Percentiles rank a stretch among this genome's conserved stretches.
Conservation (phyloP, 75 land plant species). For the Pinus taeda region DNA sequence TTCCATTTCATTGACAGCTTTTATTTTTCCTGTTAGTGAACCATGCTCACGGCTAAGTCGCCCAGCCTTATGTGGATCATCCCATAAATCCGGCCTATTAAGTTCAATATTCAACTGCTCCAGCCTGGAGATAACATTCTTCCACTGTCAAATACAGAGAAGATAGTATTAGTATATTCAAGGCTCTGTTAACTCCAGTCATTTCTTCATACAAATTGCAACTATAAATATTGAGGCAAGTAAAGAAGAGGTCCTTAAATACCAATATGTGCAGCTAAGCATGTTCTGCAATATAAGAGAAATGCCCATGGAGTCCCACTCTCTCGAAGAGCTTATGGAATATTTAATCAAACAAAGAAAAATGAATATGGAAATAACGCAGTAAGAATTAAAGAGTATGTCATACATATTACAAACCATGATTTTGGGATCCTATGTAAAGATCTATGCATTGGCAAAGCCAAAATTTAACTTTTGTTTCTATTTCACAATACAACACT, state of each 20-base stretch:
- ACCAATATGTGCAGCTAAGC: neutral
- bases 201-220: neutral
- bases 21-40: conserved; percentile 68
- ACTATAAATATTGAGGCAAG: neutral
- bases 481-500: too few species aligned
- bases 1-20: conserved; percentile 71
- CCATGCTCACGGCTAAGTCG: conserved; percentile 90
- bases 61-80: conserved; percentile 74
- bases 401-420: too few species aligned
- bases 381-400: too few species aligned
- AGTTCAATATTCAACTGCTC: conserved; percentile 48
- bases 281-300: conserved; percentile 1
- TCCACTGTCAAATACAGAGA: conserved; percentile 62
- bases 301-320: neutral
- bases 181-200: neutral
- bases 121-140: conserved; percentile 50
- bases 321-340: too few species aligned
- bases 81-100: conserved; percentile 79
- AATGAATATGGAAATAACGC: too few species aligned
- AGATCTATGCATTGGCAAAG: too few species aligned
- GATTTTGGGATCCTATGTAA: too few species aligned
- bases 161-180: neutral
- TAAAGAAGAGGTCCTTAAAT: neutral
- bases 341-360: too few species aligned
- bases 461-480: too few species aligned